These are phyloP conservation scores for Boletus sp. DNA, from an alignment of 768 basidiomycete species.

Conservation along the genomic window DNA sequence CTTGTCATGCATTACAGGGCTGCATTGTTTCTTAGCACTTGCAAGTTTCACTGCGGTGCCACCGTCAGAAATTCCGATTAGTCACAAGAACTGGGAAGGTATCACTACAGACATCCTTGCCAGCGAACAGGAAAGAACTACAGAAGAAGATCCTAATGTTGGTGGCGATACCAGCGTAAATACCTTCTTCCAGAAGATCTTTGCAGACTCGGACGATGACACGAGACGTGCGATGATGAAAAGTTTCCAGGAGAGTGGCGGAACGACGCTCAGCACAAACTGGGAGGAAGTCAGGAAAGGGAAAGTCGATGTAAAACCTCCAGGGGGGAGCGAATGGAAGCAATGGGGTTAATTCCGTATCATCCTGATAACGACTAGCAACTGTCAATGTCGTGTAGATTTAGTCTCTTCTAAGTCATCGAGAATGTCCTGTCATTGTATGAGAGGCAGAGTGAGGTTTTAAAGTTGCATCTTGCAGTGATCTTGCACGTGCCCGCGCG, in stretches of 20 bases:
- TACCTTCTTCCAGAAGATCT: constrained; percentile 89
- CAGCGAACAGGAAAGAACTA: constrained; percentile 65
- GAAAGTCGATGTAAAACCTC: constrained; percentile 76
- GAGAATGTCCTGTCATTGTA: too few species aligned
- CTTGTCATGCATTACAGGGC: background rate
- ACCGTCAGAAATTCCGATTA: constrained; percentile 32
- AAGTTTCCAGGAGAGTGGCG: constrained; percentile 92
- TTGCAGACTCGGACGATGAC: constrained; percentile 86
- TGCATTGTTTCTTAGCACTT: constrained; percentile 13
- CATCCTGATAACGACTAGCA: background rate
- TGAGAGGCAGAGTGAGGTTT: too few species aligned
- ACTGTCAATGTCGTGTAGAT: background rate
- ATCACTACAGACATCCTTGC: constrained; percentile 67
- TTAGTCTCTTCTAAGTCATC: background rate
- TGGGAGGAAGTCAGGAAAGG: constrained; percentile 85
- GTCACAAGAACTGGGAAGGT: constrained; percentile 79
- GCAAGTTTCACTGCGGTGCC: constrained; percentile 32
- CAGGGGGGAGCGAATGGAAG: constrained; percentile 81
- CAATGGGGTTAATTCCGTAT: constrained; percentile 54
- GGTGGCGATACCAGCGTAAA: constrained; percentile 88
- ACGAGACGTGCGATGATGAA: constrained; percentile 97
- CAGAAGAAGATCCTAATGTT: constrained; percentile 82
- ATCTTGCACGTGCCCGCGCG: too few species aligned
- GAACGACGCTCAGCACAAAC: constrained; percentile 93
- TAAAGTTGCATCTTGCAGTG: too few species aligned